Percentiles rank a stretch among this genome's conserved stretches.
phyloP scores from a whole-genome alignment of 139 green algal genomes.

The Picochlorum sp. region DNA sequence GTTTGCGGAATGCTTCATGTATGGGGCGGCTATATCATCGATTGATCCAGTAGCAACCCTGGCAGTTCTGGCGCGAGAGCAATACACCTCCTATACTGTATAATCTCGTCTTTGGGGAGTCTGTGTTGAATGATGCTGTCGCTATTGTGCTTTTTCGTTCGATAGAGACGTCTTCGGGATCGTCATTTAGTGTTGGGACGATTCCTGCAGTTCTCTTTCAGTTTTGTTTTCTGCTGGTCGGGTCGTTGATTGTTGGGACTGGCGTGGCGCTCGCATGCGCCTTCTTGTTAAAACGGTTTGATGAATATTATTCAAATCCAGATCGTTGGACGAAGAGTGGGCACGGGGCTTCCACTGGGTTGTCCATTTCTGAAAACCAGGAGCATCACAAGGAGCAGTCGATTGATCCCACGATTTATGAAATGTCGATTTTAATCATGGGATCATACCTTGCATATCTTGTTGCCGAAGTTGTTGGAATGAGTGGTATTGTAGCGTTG shows the following conservation, averaged over 20 bases:
- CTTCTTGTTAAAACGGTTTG: conserved; percentile 42
- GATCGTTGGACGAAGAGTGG: conserved; percentile 4
- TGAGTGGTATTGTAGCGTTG: conserved; percentile 78
- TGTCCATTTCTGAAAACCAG: neutral
- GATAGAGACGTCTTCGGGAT: conserved; percentile 32
- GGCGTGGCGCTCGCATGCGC: conserved; percentile 39
- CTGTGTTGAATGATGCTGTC: conserved; percentile 67
- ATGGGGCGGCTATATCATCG: conserved; percentile 53
- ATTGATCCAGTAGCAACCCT: conserved; percentile 66
- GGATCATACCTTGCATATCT: conserved; percentile 69
- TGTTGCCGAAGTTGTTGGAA: conserved; percentile 59
- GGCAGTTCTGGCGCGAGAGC: conserved; percentile 24
- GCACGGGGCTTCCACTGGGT: neutral
- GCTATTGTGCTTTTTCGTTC: conserved; percentile 67
- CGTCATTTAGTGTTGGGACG: neutral
- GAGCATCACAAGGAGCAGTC: neutral
- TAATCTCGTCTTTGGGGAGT: conserved; percentile 47
- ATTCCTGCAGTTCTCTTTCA: conserved; percentile 17
- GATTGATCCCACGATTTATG: conserved; percentile 19
- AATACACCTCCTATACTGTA: conserved; percentile 32
- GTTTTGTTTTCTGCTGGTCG: conserved; percentile 37
- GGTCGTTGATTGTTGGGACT: conserved; percentile 39
- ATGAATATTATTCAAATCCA: conserved; percentile 9
- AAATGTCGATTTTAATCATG: conserved; percentile 40
- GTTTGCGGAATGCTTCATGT: conserved; percentile 50